These are phyloP conservation scores for Eucalyptus guilfoylei DNA, from an alignment of 345 rosid species.

Conservation along the genomic window DNA sequence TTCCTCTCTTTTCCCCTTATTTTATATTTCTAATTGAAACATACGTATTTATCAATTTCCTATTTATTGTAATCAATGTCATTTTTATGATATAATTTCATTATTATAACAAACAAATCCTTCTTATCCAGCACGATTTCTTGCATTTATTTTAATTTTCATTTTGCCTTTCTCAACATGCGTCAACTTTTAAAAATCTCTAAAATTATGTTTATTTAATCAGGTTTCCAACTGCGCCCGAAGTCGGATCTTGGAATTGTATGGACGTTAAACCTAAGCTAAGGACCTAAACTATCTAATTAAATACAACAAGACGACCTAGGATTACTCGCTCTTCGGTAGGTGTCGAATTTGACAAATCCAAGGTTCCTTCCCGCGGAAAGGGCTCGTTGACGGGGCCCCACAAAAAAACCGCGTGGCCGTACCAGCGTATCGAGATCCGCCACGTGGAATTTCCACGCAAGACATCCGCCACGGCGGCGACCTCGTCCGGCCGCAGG, in stretches of 20 bases:
- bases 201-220: too few species aligned
- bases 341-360: background rate
- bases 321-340: background rate
- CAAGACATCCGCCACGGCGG: background rate
- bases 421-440: background rate
- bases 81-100: background rate
- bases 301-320: background rate
- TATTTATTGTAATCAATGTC: background rate
- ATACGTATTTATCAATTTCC: too few species aligned
- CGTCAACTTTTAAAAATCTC: background rate
- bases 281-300: background rate
- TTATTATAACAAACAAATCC: accelerated
- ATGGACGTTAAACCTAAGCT: background rate
- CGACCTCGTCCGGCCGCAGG: background rate
- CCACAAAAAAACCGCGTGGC: background rate
- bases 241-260: background rate
- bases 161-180: background rate
- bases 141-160: background rate
- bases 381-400: background rate
- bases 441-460: background rate
- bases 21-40: too few species aligned
- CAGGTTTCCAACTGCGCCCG: background rate
- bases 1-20: background rate
- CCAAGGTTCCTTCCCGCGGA: background rate
- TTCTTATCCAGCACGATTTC: accelerated